Conservation (phyloP, 495 filamentous ascomycete species). For the Aspergillus affinis region DNA sequence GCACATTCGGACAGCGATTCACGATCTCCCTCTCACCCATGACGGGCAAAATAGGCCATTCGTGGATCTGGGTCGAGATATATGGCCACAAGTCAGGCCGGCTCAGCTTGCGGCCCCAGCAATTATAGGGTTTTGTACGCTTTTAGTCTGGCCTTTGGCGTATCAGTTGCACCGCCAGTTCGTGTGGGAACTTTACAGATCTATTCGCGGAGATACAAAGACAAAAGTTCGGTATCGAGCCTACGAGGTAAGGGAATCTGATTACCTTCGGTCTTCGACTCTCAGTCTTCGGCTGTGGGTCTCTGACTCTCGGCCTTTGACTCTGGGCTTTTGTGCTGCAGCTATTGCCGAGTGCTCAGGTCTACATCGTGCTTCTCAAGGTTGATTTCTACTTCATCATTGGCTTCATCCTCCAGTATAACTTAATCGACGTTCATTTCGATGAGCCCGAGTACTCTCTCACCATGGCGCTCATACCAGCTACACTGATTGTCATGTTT, state of each 20-base stretch:
- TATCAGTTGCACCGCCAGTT: slow-evolving; percentile 25
- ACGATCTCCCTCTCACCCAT: neutral
- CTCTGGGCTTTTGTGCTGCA: too few relatives aligned
- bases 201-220: slow-evolving; percentile 17
- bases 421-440: slow-evolving; percentile 26
- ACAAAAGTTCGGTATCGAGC: slow-evolving; percentile 16
- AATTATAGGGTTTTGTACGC: slow-evolving; percentile 17
- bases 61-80: slow-evolving; percentile 15
- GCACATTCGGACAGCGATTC: slow-evolving; percentile 5
- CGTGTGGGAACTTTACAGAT: slow-evolving; percentile 25
- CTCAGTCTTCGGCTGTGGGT: too few relatives aligned
- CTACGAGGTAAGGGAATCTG: slow-evolving; percentile 31
- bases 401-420: slow-evolving; percentile 26
- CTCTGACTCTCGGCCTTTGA: too few relatives aligned
- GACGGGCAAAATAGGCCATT: slow-evolving; percentile 11
- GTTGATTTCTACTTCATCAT: slow-evolving; percentile 23
- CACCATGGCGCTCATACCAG: slow-evolving; percentile 22
- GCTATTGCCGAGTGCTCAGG: neutral
- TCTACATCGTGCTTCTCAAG: slow-evolving; percentile 23
- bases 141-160: slow-evolving; percentile 16
- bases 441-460: slow-evolving; percentile 23
- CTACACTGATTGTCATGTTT: slow-evolving; percentile 17
- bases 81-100: slow-evolving; percentile 18
- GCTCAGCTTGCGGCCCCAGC: slow-evolving; percentile 16
- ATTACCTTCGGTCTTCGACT: too few relatives aligned